Conservation (phyloP, 768 basidiomycete species). For the Leccinellum luteum region DNA sequence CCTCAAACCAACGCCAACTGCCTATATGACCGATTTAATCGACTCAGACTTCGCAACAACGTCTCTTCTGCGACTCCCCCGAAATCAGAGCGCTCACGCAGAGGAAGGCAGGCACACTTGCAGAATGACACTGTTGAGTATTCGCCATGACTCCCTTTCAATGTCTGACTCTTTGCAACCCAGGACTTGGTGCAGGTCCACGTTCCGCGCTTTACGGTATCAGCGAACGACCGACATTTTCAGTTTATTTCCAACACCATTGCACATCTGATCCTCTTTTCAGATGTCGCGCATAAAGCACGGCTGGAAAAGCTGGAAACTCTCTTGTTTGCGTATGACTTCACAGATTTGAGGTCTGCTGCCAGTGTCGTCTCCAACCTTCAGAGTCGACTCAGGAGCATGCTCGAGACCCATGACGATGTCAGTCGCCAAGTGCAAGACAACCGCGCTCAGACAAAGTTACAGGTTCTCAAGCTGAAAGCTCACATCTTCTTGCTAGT, state of each 20-base stretch:
- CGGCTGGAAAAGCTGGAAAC: constrained; percentile 78
- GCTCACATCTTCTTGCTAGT: constrained; percentile 69
- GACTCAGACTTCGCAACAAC: constrained; percentile 75
- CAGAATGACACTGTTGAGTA: constrained; percentile 60
- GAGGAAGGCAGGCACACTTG: constrained; percentile 43
- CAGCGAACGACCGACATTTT: constrained; percentile 81
- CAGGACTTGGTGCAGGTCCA: constrained; percentile 82
- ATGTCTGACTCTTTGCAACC: constrained; percentile 10
- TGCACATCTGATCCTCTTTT: constrained; percentile 84
- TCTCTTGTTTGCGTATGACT: constrained; percentile 85
- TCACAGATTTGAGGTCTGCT: constrained; percentile 71
- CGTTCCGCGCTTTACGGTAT: constrained; percentile 84
- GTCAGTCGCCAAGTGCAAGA: constrained; percentile 34
- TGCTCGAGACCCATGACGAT: constrained; percentile 49
- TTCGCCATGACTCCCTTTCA: neutral
- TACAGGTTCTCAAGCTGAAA: constrained; percentile 64
- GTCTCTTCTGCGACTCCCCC: constrained; percentile 50
- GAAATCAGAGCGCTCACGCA: constrained; percentile 35
- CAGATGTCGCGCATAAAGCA: constrained; percentile 79
- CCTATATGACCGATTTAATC: constrained; percentile 94
- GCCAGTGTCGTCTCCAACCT: constrained; percentile 67
- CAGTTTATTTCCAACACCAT: constrained; percentile 83
- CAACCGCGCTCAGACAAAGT: constrained; percentile 38
- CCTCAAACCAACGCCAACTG: constrained; percentile 84
- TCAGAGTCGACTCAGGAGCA: constrained; percentile 69